These are phyloP conservation scores for Wickerhamomyces sp. DNA, from an alignment of 1,139 yeast species.

Conservation along the genomic window DNA sequence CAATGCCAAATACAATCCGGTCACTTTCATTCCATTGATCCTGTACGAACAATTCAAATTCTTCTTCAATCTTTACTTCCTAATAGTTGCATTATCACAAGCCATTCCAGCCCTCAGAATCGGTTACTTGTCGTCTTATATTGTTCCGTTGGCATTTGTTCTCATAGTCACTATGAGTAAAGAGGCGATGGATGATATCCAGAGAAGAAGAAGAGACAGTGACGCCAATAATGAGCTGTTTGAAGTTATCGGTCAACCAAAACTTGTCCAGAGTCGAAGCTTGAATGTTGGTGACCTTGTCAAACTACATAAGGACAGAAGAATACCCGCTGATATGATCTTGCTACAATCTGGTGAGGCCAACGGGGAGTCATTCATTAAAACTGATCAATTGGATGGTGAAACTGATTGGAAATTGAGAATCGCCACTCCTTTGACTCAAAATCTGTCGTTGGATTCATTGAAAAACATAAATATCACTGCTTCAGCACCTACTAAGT, in stretches of 20 bases:
- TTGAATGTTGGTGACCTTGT: constrained; percentile 85
- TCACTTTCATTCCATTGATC: constrained; percentile 83
- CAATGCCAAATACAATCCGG: constrained; percentile 89
- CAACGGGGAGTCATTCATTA: constrained; percentile 85
- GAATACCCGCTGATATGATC: constrained; percentile 92
- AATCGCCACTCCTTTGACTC: constrained; percentile 71
- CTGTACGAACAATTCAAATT: constrained; percentile 95
- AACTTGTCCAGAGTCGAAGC: constrained; percentile 53
- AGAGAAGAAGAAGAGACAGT: constrained; percentile 80
- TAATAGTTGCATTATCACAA: constrained; percentile 91
- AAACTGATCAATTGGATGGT: constrained; percentile 97
- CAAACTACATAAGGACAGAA: constrained; percentile 70
- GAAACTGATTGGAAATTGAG: constrained; percentile 98
- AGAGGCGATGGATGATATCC: constrained; percentile 92
- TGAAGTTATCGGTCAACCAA: constrained; percentile 55
- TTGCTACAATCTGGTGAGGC: constrained; percentile 77
- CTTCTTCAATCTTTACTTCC: constrained; percentile 88
- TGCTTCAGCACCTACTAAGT: constrained; percentile 75
- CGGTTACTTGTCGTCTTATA: constrained; percentile 88
- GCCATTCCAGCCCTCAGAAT: constrained; percentile 86
- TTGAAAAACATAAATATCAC: constrained; percentile 47
- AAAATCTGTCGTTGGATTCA: constrained; percentile 43
- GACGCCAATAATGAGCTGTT: constrained; percentile 85
- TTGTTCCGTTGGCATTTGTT: constrained; percentile 93
- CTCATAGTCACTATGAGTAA: constrained; percentile 88